Evolutionary conservation across 1,139 yeast genomes (phyloP).

Genomic region (Kodamaea arcana): DNA sequence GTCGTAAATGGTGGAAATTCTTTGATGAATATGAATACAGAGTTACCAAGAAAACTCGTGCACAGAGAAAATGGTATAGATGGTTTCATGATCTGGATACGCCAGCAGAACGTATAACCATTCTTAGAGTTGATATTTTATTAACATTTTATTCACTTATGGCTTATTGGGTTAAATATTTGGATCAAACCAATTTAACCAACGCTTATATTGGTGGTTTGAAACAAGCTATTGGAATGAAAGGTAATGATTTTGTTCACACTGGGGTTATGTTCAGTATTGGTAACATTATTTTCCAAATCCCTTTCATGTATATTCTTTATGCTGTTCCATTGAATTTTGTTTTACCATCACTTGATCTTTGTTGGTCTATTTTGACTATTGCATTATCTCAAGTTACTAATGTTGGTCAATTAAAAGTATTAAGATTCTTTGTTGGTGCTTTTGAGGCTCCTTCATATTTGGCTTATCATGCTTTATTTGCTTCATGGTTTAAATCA

Average conservation of each 20-base stretch:
- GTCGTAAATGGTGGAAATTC: slow-evolving; percentile 60
- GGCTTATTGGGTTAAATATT: slow-evolving; percentile 68
- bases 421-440: slow-evolving; percentile 57
- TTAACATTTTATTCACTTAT: slow-evolving; percentile 57
- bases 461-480: slow-evolving; percentile 55
- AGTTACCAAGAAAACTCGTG: slow-evolving; percentile 29
- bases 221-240: slow-evolving; percentile 54
- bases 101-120: slow-evolving; percentile 49
- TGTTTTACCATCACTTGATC: slow-evolving; percentile 54
- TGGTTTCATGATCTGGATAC: slow-evolving; percentile 63
- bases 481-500: slow-evolving; percentile 57
- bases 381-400: slow-evolving; percentile 48
- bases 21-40: slow-evolving; percentile 63
- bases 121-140: slow-evolving; percentile 59
- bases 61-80: slow-evolving; percentile 51
- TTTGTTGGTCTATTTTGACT: slow-evolving; percentile 66
- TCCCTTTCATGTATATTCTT: slow-evolving; percentile 44
- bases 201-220: slow-evolving; percentile 71
- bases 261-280: slow-evolving; percentile 56
- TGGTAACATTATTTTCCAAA: slow-evolving; percentile 57
- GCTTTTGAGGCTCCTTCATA: slow-evolving; percentile 60
- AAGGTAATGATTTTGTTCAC: slow-evolving; percentile 62
- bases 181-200: slow-evolving; percentile 57
- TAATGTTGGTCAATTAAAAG: slow-evolving; percentile 48
- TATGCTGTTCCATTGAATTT: slow-evolving; percentile 51